Evolutionary conservation across 2,329 filamentous ascomycete genomes (phyloP).

Genomic region (Biscogniauxia sp.): DNA sequence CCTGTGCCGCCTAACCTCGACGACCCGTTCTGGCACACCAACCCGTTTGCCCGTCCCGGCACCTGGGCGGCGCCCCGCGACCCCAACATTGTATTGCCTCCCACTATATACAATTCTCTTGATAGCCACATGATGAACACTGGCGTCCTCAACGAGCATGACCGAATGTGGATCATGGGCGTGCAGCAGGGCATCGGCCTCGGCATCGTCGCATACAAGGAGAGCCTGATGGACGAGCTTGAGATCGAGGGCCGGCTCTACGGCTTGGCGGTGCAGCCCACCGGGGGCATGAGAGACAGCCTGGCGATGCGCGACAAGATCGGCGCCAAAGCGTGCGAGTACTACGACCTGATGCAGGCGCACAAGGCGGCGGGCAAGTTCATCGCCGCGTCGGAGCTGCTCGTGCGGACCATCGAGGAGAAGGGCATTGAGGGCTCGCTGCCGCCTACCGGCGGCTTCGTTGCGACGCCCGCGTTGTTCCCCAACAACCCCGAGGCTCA

Average conservation of each 20-base stretch:
- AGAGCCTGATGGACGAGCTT: constrained; percentile 17
- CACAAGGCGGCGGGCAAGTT: not conserved
- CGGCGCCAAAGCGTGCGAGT: not conserved
- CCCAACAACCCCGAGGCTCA: not conserved
- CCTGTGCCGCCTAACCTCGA: not conserved
- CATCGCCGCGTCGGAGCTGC: too few species aligned
- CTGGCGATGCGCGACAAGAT: not conserved
- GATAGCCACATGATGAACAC: constrained; percentile 9
- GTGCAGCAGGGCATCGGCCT: constrained; percentile 24
- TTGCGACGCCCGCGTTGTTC: not conserved
- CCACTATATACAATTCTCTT: constrained; percentile 5
- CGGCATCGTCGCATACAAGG: constrained; percentile 12
- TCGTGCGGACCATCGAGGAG: not conserved
- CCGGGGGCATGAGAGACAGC: not conserved
- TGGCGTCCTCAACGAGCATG: constrained; percentile 5
- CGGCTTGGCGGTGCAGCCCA: not conserved
- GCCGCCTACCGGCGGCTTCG: not conserved
- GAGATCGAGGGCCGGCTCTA: constrained; percentile 11
- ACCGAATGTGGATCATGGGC: constrained; percentile 16
- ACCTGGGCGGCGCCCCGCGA: not conserved
- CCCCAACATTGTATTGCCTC: constrained; percentile 1
- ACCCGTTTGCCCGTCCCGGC: not conserved
- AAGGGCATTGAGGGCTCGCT: not conserved
- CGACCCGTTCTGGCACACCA: not conserved
- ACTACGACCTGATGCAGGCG: constrained; percentile 1